Conservation (phyloP, 331 rosid species). For the Prunus yedoensis region DNA sequence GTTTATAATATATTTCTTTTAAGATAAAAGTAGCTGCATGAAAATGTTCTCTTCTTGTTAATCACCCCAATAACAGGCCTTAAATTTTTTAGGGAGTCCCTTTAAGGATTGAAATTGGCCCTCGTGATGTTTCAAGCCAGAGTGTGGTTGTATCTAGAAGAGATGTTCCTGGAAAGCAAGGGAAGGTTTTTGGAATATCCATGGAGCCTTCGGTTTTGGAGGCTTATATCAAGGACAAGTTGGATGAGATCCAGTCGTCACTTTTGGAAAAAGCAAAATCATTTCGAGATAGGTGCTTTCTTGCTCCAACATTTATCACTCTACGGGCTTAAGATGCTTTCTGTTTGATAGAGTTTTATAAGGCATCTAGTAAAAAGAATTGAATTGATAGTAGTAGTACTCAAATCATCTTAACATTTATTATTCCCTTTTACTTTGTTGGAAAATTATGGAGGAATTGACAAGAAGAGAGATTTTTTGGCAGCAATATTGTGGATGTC, state of each 20-base stretch:
- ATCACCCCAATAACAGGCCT: constrained; percentile 11
- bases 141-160: constrained; percentile 87
- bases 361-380: not conserved
- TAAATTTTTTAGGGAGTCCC: constrained; percentile 88
- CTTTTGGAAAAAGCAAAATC: constrained; percentile 69
- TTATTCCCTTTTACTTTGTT: not conserved
- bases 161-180: constrained; percentile 95
- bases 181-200: constrained; percentile 90
- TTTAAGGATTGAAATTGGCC: constrained; percentile 92
- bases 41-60: not conserved
- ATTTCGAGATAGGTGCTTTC: constrained; percentile 78
- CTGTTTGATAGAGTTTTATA: not conserved
- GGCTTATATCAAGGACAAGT: constrained; percentile 71
- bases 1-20: not conserved
- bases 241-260: constrained; percentile 83
- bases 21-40: not conserved
- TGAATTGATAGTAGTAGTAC: not conserved
- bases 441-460: constrained; percentile 20
- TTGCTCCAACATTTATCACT: constrained; percentile 1
- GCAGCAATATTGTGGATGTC: constrained; percentile 87
- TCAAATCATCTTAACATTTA: not conserved
- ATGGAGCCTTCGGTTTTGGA: constrained; percentile 75
- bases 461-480: constrained; percentile 1
- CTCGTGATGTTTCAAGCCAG: constrained; percentile 84
- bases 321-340: not conserved